Evolutionary conservation across 2,329 filamentous ascomycete genomes (phyloP), one percentile per base, ranked within the genome.

Genomic region (Ophiocordyceps robertsii): DNA sequence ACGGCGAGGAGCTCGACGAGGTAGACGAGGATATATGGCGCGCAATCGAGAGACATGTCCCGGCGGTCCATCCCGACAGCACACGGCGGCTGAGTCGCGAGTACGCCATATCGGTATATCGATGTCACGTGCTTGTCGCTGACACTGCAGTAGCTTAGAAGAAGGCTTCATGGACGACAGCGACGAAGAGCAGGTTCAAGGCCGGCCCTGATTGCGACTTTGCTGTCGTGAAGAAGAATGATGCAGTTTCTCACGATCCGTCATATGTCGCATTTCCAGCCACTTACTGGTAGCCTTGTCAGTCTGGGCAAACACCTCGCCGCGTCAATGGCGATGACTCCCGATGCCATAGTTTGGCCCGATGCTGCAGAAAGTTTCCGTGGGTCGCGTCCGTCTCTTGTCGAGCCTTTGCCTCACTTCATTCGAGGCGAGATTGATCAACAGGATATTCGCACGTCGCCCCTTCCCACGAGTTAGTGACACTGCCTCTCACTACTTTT

Each of bases 21-120:
- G 72, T 83, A 35, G 67, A 76, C 49, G 67, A 69, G 44, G 61
- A 68, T 43, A 63, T 62, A 39, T 55, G 64, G 54, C 59, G 65
- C 46, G 63, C 62, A 39, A 56, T 69, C 24, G 64, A 63, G 46
- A 50, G 54, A 17, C 55, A 57, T 38, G 50, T 51, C 14, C 53
- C 50, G 9, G 56, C 62, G 29, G 55, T 56, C 11, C 59, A 60
- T 38, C 60, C 62, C 38, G 73, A 77, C 46, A 70, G 68, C 39
- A 64, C 70, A 37, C 67, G 75, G 51, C 70, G 87, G 47, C 54
- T 94, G 47, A 90, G 85, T 58, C 70, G 86, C 62, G 87, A 94
- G 66, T 77, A 61, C 58, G 72, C 66, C 17, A 3, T 29, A 3
- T 29, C 31, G 24, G 29, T 13, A 29, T 39, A 14, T n/a, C 21